Evolutionary conservation across 1,284 basidiomycete genomes (phyloP).

Genomic region (Pholiota adiposa): DNA sequence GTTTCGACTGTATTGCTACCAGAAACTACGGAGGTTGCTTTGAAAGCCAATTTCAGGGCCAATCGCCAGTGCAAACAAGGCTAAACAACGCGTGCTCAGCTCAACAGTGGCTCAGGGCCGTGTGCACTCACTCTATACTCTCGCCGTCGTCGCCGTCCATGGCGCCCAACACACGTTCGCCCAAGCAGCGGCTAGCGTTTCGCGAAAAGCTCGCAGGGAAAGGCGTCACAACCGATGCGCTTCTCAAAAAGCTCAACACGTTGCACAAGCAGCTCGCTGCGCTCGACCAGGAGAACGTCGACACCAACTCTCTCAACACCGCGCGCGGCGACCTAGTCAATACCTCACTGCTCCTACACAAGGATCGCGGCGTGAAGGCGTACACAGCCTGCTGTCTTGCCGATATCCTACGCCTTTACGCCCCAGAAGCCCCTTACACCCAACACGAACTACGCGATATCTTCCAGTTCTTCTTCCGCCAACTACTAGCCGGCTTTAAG

Average conservation of each 20-base stretch:
- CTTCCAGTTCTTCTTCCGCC: slow-evolving; percentile 92
- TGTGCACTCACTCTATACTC: too few relatives aligned
- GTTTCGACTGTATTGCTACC: too few relatives aligned
- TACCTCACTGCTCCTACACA: slow-evolving; percentile 86
- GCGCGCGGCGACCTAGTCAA: slow-evolving; percentile 84
- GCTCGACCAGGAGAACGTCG: slow-evolving; percentile 89
- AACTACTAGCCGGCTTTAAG: slow-evolving; percentile 79
- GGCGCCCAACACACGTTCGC: slow-evolving; percentile 72
- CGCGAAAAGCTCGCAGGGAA: slow-evolving; percentile 79
- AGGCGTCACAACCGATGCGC: slow-evolving; percentile 71
- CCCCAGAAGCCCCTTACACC: slow-evolving; percentile 96
- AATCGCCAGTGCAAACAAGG: background rate
- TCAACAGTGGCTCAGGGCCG: slow-evolving; percentile 26
- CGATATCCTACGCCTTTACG: slow-evolving; percentile 91
- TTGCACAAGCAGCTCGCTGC: slow-evolving; percentile 83
- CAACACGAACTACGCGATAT: slow-evolving; percentile 89
- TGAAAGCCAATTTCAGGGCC: too few relatives aligned
- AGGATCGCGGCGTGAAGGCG: slow-evolving; percentile 93
- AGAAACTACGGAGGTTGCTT: too few relatives aligned
- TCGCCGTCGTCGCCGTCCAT: slow-evolving; percentile 37
- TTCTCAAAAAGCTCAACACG: slow-evolving; percentile 84
- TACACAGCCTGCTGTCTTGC: slow-evolving; percentile 94
- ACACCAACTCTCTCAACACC: slow-evolving; percentile 69
- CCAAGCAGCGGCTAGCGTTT: slow-evolving; percentile 73
- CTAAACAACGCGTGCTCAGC: slow-evolving; percentile 43